phyloP scores from a whole-genome alignment of 2,329 filamentous ascomycete genomes.

The Diaporthe sp. region DNA sequence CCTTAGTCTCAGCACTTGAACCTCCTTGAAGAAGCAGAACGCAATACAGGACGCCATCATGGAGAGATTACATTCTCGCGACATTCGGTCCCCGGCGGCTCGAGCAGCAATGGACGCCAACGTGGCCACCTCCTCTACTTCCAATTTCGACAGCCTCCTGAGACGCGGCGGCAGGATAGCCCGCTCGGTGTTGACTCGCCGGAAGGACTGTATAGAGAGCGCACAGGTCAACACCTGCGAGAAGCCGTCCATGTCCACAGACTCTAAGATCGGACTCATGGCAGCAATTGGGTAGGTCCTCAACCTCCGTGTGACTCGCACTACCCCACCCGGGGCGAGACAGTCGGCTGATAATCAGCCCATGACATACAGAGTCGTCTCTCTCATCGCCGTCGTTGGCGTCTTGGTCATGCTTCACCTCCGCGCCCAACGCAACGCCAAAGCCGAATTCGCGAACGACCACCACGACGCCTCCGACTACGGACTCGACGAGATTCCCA shows the following conservation, averaged over 20 bases:
- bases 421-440: slow-evolving; percentile 40
- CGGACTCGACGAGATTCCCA: slow-evolving; percentile 54
- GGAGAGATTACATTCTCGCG: slow-evolving; percentile 39
- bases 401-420: slow-evolving; percentile 37
- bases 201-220: slow-evolving; percentile 26
- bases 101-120: slow-evolving; percentile 23
- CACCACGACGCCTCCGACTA: slow-evolving; percentile 54
- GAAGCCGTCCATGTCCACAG: slow-evolving; percentile 38
- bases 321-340: not conserved
- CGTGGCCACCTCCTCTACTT: slow-evolving; percentile 1
- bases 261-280: slow-evolving; percentile 35
- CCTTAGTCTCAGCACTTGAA: slow-evolving; percentile 2
- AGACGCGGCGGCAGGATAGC: slow-evolving; percentile 33
- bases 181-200: slow-evolving; percentile 33
- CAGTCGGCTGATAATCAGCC: not conserved
- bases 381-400: slow-evolving; percentile 30
- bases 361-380: slow-evolving; percentile 30
- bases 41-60: slow-evolving; percentile 9
- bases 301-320: not conserved
- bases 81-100: slow-evolving; percentile 20
- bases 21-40: not conserved
- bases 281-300: slow-evolving; percentile 38
- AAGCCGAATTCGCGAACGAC: slow-evolving; percentile 44
- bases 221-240: slow-evolving; percentile 38
- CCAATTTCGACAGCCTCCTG: slow-evolving; percentile 24